Percentiles rank a stretch among this genome's conserved stretches.
Evolutionary conservation across 2,329 filamentous ascomycete genomes (phyloP).

Genomic region (Gremmenia infestans): DNA sequence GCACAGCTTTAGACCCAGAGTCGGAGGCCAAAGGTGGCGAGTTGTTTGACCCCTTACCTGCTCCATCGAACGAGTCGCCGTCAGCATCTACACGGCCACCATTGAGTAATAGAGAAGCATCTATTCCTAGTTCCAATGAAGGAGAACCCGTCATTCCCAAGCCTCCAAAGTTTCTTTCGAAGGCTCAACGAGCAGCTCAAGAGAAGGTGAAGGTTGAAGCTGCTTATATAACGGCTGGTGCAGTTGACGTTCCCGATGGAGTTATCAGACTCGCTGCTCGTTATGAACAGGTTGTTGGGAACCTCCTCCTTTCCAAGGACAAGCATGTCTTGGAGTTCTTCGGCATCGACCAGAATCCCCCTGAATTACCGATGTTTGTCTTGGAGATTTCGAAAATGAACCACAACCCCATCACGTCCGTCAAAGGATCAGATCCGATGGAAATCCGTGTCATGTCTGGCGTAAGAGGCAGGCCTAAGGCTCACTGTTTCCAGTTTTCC

Average conservation of each 20-base stretch:
- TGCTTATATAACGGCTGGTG: conserved; percentile 10
- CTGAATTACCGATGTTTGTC: conserved; percentile 13
- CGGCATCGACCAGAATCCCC: conserved; percentile 6
- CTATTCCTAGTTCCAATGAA: too few species aligned
- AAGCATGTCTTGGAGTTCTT: conserved; percentile 21
- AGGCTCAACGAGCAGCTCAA: background rate
- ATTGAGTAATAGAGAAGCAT: too few species aligned
- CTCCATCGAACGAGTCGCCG: too few species aligned
- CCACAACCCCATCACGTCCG: conserved; percentile 24
- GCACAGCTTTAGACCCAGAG: too few species aligned
- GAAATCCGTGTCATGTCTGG: conserved; percentile 23
- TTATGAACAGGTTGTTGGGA: conserved; percentile 21
- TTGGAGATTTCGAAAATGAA: conserved; percentile 18
- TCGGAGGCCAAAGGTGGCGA: too few species aligned
- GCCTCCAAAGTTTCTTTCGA: background rate
- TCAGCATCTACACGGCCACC: too few species aligned
- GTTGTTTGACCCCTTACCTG: too few species aligned
- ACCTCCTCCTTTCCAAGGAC: conserved; percentile 25
- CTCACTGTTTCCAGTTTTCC: conserved; percentile 25
- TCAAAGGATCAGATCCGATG: conserved; percentile 28
- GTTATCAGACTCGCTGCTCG: conserved; percentile 18
- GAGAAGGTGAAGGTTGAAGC: conserved; percentile 1
- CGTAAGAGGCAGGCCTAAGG: conserved; percentile 6
- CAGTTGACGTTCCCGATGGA: conserved; percentile 12
- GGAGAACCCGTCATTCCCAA: background rate